A percentile compares a stretch with the other conserved stretches of the same genome.
phyloP scores from a whole-genome alignment of 1,284 basidiomycete species.

The Ceratobasidium sp. region DNA sequence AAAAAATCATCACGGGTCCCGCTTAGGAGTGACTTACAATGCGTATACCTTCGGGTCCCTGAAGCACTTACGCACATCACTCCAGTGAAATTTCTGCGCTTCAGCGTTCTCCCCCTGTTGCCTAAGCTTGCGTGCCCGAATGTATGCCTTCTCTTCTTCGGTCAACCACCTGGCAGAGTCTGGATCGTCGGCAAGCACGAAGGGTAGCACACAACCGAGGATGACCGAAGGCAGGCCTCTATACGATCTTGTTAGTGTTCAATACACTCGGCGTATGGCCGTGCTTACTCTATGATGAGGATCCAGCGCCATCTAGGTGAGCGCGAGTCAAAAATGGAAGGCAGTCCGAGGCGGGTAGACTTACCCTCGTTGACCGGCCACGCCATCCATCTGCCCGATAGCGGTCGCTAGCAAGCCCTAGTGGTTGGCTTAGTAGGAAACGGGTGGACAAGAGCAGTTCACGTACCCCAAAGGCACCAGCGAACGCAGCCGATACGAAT shows the following conservation, averaged over 20 bases:
- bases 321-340: neutral
- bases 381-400: slow-evolving; percentile 48
- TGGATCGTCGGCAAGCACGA: slow-evolving; percentile 48
- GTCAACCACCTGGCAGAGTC: slow-evolving; percentile 45
- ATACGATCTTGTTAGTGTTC: neutral
- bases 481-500: slow-evolving; percentile 48
- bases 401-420: slow-evolving; percentile 49
- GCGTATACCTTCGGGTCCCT: slow-evolving; percentile 46
- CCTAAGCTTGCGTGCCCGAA: slow-evolving; percentile 35
- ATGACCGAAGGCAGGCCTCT: slow-evolving; percentile 47
- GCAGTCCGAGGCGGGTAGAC: slow-evolving; percentile 13
- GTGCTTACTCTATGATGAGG: slow-evolving; percentile 47
- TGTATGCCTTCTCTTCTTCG: slow-evolving; percentile 40
- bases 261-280: neutral
- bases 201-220: slow-evolving; percentile 42
- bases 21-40: slow-evolving; percentile 31
- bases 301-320: slow-evolving; percentile 49
- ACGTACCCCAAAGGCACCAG: slow-evolving; percentile 48
- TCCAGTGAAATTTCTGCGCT: slow-evolving; percentile 50
- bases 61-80: slow-evolving; percentile 45
- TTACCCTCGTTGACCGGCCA: slow-evolving; percentile 46
- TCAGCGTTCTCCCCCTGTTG: slow-evolving; percentile 43
- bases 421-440: neutral
- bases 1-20: neutral
- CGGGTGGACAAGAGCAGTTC: neutral